Conservation (phyloP, 345 rosid species). For the Crucihimalaya himalaica region DNA sequence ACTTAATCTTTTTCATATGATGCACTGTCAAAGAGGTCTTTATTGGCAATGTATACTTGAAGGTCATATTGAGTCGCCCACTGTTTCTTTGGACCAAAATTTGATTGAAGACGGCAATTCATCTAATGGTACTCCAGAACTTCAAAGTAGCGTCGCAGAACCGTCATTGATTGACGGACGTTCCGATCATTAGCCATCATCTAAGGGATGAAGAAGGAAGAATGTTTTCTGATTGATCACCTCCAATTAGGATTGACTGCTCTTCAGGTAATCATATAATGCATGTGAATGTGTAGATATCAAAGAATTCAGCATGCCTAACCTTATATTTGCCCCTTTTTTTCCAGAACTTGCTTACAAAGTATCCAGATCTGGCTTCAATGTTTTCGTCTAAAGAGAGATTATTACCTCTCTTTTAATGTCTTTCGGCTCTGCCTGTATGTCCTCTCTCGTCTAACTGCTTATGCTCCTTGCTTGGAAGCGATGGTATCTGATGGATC, state of each 20-base stretch:
- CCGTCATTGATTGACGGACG: conserved; percentile 46
- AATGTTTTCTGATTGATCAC: conserved; percentile 52
- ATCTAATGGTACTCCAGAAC: conserved; percentile 47
- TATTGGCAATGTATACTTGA: too few species aligned
- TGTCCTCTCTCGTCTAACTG: too few species aligned
- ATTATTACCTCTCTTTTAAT: too few species aligned
- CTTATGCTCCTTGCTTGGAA: too few species aligned
- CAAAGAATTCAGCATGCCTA: conserved; percentile 27
- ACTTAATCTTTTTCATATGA: too few species aligned
- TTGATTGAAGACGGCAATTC: conserved; percentile 38
- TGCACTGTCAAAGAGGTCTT: too few species aligned
- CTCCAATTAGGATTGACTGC: conserved; percentile 80
- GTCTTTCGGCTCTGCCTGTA: too few species aligned
- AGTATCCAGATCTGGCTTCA: conserved; percentile 84
- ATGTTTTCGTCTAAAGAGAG: too few species aligned
- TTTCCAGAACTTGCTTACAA: conserved; percentile 79
- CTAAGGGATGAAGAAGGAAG: conserved; percentile 58
- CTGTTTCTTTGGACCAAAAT: conserved; percentile 46
- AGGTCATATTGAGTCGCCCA: conserved; percentile 49
- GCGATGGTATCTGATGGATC: too few species aligned
- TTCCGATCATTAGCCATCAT: conserved; percentile 49
- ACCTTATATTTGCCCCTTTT: conserved; percentile 29
- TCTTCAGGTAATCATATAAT: conserved; percentile 61
- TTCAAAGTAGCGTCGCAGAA: conserved; percentile 42
- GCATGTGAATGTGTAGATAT: conserved; percentile 17